A percentile compares a stretch with the other conserved stretches of the same genome.
phyloP scores from a whole-genome alignment of 257 asterid genomes.

The Solanum chilense region DNA sequence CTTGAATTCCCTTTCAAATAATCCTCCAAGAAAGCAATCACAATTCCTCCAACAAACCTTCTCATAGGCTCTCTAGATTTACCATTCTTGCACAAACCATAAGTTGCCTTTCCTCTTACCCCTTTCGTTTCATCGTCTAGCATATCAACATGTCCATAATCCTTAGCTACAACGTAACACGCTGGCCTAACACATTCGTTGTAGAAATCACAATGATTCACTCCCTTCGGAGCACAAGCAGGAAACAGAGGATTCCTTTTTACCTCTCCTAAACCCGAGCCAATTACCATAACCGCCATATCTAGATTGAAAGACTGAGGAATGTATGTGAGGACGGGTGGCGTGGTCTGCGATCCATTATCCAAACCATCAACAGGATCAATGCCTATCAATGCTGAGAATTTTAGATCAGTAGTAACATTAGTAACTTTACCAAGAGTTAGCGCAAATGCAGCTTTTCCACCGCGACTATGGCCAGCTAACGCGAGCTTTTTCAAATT shows the following conservation, averaged over 20 bases:
- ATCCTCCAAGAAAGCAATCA: slow-evolving; percentile 65
- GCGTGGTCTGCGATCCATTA: slow-evolving; percentile 58
- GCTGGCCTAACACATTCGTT: slow-evolving; percentile 50
- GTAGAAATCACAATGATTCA: slow-evolving; percentile 74
- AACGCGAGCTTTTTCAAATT: slow-evolving; percentile 42
- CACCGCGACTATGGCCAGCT: slow-evolving; percentile 89
- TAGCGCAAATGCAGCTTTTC: slow-evolving; percentile 66
- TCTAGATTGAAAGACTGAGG: slow-evolving; percentile 57
- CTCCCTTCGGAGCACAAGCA: slow-evolving; percentile 81
- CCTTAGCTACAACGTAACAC: slow-evolving; percentile 62
- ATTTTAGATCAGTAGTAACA: slow-evolving; percentile 3
- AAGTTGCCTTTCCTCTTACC: slow-evolving; percentile 44
- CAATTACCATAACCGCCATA: slow-evolving; percentile 44
- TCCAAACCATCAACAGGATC: slow-evolving; percentile 87
- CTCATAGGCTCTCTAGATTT: slow-evolving; percentile 68
- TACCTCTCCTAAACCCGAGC: slow-evolving; percentile 72
- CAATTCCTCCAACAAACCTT: slow-evolving; percentile 62
- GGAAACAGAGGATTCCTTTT: slow-evolving; percentile 60
- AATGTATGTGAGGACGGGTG: slow-evolving; percentile 55
- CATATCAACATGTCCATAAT: slow-evolving; percentile 82
- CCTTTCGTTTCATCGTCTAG: slow-evolving; percentile 72
- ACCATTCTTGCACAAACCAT: slow-evolving; percentile 79
- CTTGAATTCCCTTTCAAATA: slow-evolving; percentile 39
- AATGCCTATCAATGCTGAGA: slow-evolving; percentile 75
- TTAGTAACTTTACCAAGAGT: slow-evolving; percentile 25